These are phyloP conservation scores for Hortiboletus campestris DNA, from an alignment of 768 basidiomycete genomes.

Conservation along the genomic window DNA sequence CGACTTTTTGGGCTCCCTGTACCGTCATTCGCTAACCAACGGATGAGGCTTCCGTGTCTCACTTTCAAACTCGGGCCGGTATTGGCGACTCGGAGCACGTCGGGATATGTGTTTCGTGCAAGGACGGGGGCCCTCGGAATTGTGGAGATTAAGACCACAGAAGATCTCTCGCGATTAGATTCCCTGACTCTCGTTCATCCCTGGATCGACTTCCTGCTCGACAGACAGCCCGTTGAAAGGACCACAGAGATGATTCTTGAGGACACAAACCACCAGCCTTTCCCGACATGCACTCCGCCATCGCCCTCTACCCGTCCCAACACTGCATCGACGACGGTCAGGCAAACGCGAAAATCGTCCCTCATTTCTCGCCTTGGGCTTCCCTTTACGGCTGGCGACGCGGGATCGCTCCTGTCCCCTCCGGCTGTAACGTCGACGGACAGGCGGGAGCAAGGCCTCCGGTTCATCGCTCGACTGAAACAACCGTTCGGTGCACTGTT, in stretches of 20 bases:
- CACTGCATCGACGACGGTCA: background rate
- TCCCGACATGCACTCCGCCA: too few species aligned
- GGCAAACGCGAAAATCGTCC: background rate
- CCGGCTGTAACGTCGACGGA: background rate
- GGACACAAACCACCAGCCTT: too few species aligned
- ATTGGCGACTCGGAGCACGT: too few species aligned
- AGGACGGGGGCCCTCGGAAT: background rate
- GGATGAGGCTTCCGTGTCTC: background rate
- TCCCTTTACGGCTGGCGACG: background rate
- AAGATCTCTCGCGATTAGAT: background rate
- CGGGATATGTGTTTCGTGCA: background rate
- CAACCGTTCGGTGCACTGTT: background rate
- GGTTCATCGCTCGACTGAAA: background rate
- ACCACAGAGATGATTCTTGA: background rate
- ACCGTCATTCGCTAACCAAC: background rate
- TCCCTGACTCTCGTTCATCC: background rate
- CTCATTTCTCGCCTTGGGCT: background rate
- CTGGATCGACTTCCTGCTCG: slow-evolving; percentile 10
- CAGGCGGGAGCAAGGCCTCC: background rate
- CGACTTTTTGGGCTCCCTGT: background rate
- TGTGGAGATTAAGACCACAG: slow-evolving; percentile 5
- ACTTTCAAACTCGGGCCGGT: background rate
- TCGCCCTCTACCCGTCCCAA: too few species aligned
- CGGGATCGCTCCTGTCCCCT: background rate
- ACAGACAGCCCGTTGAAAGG: background rate